Percentiles rank a stretch among this genome's conserved stretches.
Evolutionary conservation across 768 basidiomycete species (phyloP).

Genomic region (Pleurotus salmoneostramineus): DNA sequence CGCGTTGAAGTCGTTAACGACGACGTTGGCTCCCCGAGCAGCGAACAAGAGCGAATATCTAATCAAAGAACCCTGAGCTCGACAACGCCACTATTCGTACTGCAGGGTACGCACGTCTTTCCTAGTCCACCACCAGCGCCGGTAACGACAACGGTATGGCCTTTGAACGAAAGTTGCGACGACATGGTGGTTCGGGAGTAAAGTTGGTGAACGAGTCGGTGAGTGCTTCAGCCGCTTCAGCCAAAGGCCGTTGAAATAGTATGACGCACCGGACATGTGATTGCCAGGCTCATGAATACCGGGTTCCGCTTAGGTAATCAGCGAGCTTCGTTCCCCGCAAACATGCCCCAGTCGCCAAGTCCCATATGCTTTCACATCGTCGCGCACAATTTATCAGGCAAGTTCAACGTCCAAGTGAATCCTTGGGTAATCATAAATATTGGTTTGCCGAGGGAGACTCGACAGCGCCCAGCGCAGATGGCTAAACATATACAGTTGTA

Average conservation of each 20-base stretch:
- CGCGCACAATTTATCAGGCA: neutral
- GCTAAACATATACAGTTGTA: constrained; percentile 1
- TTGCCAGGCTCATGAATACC: constrained; percentile 2
- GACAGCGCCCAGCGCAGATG: constrained; percentile 7
- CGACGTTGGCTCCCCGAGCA: constrained; percentile 88
- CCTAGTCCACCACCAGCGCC: constrained; percentile 96
- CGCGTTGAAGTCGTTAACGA: constrained; percentile 91
- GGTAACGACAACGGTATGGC: constrained; percentile 90
- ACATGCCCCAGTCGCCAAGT: neutral
- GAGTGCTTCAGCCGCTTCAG: neutral
- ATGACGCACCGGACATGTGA: constrained; percentile 10
- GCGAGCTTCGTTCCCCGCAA: neutral
- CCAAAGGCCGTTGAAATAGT: constrained; percentile 5
- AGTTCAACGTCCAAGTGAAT: neutral
- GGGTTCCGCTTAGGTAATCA: neutral
- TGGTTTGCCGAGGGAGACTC: neutral
- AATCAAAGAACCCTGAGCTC: constrained; percentile 3
- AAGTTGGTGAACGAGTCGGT: neutral
- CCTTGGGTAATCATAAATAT: constrained; percentile 1
- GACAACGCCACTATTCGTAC: neutral
- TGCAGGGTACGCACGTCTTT: constrained; percentile 59
- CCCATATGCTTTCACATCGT: neutral
- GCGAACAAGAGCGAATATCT: constrained; percentile 92
- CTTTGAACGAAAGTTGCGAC: constrained; percentile 65
- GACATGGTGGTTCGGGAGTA: constrained; percentile 28